phyloP scores from a whole-genome alignment of 2,329 filamentous ascomycete genomes.

The Beauveria varroae region DNA sequence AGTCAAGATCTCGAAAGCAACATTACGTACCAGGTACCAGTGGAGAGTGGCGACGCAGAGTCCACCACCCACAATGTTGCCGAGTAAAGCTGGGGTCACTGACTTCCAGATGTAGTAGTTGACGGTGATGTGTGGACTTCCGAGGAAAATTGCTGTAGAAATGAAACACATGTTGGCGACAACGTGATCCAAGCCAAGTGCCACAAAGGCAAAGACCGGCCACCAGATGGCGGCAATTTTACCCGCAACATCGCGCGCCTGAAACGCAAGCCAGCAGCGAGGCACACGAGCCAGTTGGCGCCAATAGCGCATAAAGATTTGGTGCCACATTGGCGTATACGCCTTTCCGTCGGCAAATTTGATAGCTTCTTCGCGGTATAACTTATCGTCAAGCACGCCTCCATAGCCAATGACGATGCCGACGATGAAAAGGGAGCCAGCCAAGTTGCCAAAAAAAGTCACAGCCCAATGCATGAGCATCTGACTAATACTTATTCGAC shows the following conservation, averaged over 20 bases:
- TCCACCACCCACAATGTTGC: constrained; percentile 44
- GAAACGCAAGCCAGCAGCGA: constrained; percentile 40
- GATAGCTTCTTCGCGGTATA: constrained; percentile 35
- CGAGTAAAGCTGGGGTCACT: constrained; percentile 41
- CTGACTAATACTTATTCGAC: constrained; percentile 10
- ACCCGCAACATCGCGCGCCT: constrained; percentile 39
- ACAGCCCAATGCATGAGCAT: constrained; percentile 28
- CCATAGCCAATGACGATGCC: constrained; percentile 39
- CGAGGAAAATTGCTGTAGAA: constrained; percentile 41
- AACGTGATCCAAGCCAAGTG: constrained; percentile 44
- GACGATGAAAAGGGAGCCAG: constrained; percentile 39
- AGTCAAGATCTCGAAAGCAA: no score
- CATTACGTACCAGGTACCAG: constrained; percentile 10
- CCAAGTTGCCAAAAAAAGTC: constrained; percentile 39
- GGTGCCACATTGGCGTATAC: constrained; percentile 39
- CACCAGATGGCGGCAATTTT: constrained; percentile 49
- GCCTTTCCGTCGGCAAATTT: constrained; percentile 39
- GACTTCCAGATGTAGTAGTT: constrained; percentile 48
- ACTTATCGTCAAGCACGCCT: constrained; percentile 35
- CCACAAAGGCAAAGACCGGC: constrained; percentile 45
- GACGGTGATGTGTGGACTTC: constrained; percentile 33
- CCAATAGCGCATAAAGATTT: constrained; percentile 47
- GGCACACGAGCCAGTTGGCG: constrained; percentile 48
- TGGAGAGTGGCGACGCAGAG: constrained; percentile 37
- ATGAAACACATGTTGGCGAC: constrained; percentile 49